A percentile compares a stretch with the other conserved stretches of the same genome.
Evolutionary conservation across 2,329 filamentous ascomycete species (phyloP).

Genomic region (Phyllachora maydis): DNA sequence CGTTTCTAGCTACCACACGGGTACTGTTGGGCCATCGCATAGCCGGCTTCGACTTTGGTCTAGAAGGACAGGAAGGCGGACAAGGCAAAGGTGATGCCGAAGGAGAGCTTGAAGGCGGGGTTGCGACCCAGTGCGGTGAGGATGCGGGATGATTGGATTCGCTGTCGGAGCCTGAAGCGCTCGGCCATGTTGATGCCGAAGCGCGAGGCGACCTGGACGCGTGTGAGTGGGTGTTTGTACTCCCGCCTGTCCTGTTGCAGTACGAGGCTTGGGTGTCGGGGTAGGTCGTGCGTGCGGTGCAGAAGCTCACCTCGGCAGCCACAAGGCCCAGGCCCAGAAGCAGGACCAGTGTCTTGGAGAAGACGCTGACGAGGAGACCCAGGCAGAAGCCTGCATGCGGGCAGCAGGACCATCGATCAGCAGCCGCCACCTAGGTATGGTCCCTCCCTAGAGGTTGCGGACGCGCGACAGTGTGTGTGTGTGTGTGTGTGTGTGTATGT

Average conservation of each 20-base stretch:
- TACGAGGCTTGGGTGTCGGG: not conserved
- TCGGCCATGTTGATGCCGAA: slow-evolving; percentile 19
- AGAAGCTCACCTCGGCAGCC: slow-evolving; percentile 33
- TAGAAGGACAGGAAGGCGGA: slow-evolving; percentile 38
- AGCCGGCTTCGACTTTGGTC: slow-evolving; percentile 1
- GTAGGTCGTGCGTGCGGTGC: not conserved
- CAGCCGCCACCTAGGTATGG: too few relatives aligned
- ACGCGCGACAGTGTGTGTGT: too few relatives aligned
- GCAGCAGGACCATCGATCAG: too few relatives aligned
- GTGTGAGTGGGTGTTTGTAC: slow-evolving; percentile 1
- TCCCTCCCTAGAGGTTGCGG: too few relatives aligned
- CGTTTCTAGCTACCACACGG: too few relatives aligned
- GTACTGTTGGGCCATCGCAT: too few relatives aligned
- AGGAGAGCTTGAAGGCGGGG: slow-evolving; percentile 45
- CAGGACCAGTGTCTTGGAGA: slow-evolving; percentile 49
- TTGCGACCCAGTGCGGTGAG: slow-evolving; percentile 31
- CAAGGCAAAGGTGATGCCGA: slow-evolving; percentile 52
- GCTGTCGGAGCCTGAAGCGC: slow-evolving; percentile 15
- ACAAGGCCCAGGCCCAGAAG: slow-evolving; percentile 44
- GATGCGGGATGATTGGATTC: slow-evolving; percentile 16
- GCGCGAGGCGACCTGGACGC: slow-evolving; percentile 17
- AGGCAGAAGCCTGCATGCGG: slow-evolving; percentile 32
- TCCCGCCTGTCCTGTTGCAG: too few relatives aligned
- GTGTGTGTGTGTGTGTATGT: too few relatives aligned
- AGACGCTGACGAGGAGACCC: slow-evolving; percentile 45